Conservation (phyloP, 768 basidiomycete species). For the Leucocoprinus sp. region DNA sequence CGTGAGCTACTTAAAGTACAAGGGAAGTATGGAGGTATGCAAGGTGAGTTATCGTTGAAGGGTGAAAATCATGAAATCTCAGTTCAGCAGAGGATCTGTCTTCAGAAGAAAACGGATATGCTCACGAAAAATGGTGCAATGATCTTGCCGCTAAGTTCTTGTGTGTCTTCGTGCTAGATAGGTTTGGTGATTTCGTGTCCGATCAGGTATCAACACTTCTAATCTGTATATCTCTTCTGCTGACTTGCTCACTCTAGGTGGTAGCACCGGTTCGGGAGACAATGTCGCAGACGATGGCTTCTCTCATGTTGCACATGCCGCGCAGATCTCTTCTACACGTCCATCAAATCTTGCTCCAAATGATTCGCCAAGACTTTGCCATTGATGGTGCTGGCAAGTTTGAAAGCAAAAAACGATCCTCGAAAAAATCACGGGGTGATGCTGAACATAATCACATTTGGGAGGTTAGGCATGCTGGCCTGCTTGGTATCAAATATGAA, state of each 20-base stretch:
- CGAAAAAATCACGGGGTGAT: conserved; percentile 15
- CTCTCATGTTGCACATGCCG: conserved; percentile 84
- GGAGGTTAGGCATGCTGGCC: conserved; percentile 97
- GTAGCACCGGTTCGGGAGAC: conserved; percentile 96
- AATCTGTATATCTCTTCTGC: not conserved
- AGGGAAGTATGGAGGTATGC: conserved; percentile 77
- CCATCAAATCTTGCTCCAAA: conserved; percentile 76
- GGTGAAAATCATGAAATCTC: not conserved
- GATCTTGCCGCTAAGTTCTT: conserved; percentile 79
- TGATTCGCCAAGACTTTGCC: conserved; percentile 86
- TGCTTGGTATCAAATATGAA: conserved; percentile 96
- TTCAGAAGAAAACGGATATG: conserved; percentile 48
- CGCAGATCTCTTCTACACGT: conserved; percentile 71
- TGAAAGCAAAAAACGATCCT: conserved; percentile 7
- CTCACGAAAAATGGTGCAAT: conserved; percentile 86
- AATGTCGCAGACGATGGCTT: conserved; percentile 88
- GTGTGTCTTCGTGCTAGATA: conserved; percentile 86
- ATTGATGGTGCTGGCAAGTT: conserved; percentile 28
- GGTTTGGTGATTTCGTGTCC: conserved; percentile 97
- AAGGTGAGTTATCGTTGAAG: conserved; percentile 36
- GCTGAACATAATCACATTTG: conserved; percentile 64
- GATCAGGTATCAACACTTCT: conserved; percentile 49
- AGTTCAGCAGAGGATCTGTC: conserved; percentile 38
- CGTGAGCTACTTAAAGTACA: conserved; percentile 82
- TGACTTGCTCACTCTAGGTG: conserved; percentile 33